Percentiles rank a stretch among this genome's conserved stretches.
Evolutionary conservation across 2,329 filamentous ascomycete genomes (phyloP).

Genomic region (Hypoxylon sp.): DNA sequence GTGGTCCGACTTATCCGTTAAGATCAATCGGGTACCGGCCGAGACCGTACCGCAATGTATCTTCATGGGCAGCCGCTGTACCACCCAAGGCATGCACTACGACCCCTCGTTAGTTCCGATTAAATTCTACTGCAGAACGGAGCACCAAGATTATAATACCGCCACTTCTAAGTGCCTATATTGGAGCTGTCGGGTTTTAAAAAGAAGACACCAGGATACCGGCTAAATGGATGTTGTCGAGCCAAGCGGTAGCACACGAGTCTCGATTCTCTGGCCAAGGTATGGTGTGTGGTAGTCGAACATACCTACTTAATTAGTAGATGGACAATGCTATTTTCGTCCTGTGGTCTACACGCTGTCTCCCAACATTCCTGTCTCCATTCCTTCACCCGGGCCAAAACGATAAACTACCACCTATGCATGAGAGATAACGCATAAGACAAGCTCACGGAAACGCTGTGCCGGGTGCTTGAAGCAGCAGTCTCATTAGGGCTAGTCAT

Average conservation of each 20-base stretch:
- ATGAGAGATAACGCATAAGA: constrained; percentile 1
- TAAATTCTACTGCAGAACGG: constrained; percentile 3
- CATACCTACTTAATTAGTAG: not conserved
- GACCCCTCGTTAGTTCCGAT: not conserved
- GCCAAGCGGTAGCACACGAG: constrained; percentile 28
- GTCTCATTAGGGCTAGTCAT: not conserved
- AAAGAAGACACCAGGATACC: constrained; percentile 8
- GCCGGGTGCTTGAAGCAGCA: not conserved
- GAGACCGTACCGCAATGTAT: constrained; percentile 3
- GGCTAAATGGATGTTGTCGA: constrained; percentile 37
- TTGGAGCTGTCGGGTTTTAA: constrained; percentile 27
- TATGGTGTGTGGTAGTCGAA: not conserved
- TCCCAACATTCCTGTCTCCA: not conserved
- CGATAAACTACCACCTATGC: not conserved
- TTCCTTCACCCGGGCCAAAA: not conserved
- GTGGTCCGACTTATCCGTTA: constrained; percentile 2
- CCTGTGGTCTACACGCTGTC: not conserved
- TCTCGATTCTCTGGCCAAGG: constrained; percentile 24
- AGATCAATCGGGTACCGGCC: not conserved
- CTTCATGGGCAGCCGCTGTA: not conserved
- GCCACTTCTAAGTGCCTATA: not conserved
- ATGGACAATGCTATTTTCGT: constrained; percentile 1
- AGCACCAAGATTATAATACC: constrained; percentile 4
- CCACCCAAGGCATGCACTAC: not conserved
- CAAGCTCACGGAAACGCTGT: constrained; percentile 10